A percentile compares a stretch with the other conserved stretches of the same genome.
Conservation (phyloP, 345 rosid genomes). For the Turritis glabra region DNA sequence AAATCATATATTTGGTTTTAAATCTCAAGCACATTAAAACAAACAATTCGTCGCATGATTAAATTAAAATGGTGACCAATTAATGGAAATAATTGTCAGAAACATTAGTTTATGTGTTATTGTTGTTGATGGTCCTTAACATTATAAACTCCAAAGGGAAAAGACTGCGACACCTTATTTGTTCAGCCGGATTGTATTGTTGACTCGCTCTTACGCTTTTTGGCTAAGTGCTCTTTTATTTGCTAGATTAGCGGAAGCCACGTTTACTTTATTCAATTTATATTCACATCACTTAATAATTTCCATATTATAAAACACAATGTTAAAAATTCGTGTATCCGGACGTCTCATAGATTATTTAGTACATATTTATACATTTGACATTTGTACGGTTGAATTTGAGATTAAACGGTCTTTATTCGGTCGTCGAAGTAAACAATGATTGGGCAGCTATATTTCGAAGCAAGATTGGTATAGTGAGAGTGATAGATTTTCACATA, state of each 20-base stretch:
- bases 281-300: not conserved
- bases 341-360: not conserved
- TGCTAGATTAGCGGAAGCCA: constrained; percentile 38
- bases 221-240: constrained; percentile 13
- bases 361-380: not conserved
- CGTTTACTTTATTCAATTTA: constrained; percentile 20
- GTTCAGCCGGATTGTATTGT: constrained; percentile 11
- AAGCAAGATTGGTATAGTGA: not conserved
- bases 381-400: not conserved
- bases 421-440: constrained; percentile 1
- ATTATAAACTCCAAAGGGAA: not conserved
- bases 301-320: not conserved
- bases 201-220: constrained; percentile 23
- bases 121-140: constrained; percentile 1
- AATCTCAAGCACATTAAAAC: not conserved
- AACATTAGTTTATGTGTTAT: not conserved
- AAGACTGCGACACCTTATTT: not conserved
- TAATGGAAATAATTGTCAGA: not conserved
- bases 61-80: not conserved
- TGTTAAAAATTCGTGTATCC: not conserved
- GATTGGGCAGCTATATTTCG: not conserved
- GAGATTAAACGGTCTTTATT: not conserved
- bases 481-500: not conserved
- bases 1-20: not conserved
- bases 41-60: constrained; percentile 9